Base-by-base conservation (phyloP, 208 protist genomes). In the Jaenimonas drosophilae region DNA sequence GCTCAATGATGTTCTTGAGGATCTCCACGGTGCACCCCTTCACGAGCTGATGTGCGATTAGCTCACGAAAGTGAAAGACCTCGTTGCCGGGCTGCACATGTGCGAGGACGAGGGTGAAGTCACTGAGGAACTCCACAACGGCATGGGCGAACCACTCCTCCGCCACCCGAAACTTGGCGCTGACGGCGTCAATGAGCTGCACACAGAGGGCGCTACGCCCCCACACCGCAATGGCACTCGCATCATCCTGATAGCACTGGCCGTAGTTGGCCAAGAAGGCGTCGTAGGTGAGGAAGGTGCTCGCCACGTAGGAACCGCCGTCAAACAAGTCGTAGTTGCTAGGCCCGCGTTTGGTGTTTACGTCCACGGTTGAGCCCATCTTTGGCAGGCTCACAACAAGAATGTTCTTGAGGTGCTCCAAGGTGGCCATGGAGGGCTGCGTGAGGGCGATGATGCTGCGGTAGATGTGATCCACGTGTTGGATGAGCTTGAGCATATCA, bases 191-290 rank as follows among this genome's bases (percentile, higher is more conserved):
- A 12, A 51, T 7, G 9, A 41, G 25, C 9, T 51, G n/a, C 14
- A 51, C 46, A 19, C 25, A 36, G 26, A 51, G 17, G 20, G 31
- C 12, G 31, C 24, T 23, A 11, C 46, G 19, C 30, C 46, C 4
- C 46, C 46, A 51, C 11, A 16, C 31, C 6, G n/a, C 27, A 11
- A 26, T 48, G 42, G n/a, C n/a, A n/a, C n/a, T n/a, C n/a, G n/a
- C n/a, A n/a, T n/a, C n/a, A n/a, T n/a, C n/a, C n/a, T n/a, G n/a
- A n/a, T n/a, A n/a, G n/a, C n/a, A n/a, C n/a, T n/a, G n/a, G n/a
- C n/a, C n/a, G n/a, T n/a, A n/a, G n/a, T n/a, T n/a, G n/a, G n/a
- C n/a, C n/a, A n/a, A n/a, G n/a, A n/a, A n/a, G n/a, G n/a, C n/a
- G n/a, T n/a, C n/a, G n/a, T n/a, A n/a, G n/a, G n/a, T n/a, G n/a